phyloP scores from a whole-genome alignment of 78 protist species.

The Chrysochromulina parva region DNA sequence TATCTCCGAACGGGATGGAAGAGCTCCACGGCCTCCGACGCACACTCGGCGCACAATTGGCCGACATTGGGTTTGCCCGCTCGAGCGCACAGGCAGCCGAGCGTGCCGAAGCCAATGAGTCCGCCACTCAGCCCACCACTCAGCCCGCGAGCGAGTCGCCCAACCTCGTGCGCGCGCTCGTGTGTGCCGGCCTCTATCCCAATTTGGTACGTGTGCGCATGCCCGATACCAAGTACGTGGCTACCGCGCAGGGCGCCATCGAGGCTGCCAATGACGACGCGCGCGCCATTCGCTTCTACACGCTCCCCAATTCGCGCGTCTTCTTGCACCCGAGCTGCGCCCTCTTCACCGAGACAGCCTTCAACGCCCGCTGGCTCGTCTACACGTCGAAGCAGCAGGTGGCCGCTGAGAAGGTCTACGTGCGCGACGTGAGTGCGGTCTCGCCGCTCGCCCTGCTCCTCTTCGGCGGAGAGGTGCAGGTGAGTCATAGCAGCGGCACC shows the following conservation, averaged over 20 bases:
- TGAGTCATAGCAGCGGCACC: background rate
- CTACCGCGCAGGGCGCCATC: slow-evolving; percentile 21
- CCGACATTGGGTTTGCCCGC: background rate
- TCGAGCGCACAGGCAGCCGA: background rate
- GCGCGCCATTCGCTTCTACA: background rate
- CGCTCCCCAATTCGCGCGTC: slow-evolving; percentile 11
- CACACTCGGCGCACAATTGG: background rate
- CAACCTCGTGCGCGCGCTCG: slow-evolving; percentile 48
- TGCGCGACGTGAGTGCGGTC: slow-evolving; percentile 59
- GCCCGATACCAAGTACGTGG: slow-evolving; percentile 21
- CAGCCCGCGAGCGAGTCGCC: background rate
- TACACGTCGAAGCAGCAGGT: slow-evolving; percentile 56
- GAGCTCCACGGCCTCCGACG: background rate
- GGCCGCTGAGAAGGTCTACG: slow-evolving; percentile 19
- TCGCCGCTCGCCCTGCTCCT: slow-evolving; percentile 64
- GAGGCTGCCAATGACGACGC: slow-evolving; percentile 21
- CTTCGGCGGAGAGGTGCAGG: slow-evolving; percentile 66
- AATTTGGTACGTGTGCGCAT: slow-evolving; percentile 33
- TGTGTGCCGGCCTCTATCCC: slow-evolving; percentile 76
- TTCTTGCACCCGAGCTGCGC: slow-evolving; percentile 55
- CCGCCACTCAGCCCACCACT: too few species aligned
- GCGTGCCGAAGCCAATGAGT: too few species aligned
- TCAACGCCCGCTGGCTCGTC: slow-evolving; percentile 38
- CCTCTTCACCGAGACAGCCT: background rate
- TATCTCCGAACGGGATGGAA: background rate